Base-by-base conservation (phyloP, 129 eudicot species). In the Escallonia herrerae region DNA sequence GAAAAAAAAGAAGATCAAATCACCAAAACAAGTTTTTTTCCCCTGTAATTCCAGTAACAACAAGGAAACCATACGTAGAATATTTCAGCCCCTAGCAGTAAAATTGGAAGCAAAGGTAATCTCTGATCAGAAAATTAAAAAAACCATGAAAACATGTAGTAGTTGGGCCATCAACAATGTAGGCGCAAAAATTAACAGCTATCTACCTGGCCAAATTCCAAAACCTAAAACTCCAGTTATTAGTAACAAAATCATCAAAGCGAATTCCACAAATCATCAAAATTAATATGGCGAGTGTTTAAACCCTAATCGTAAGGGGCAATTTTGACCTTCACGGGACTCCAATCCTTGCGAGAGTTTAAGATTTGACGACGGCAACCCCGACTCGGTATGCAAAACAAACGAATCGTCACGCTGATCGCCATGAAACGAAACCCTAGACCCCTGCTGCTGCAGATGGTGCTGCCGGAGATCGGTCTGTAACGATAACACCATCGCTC, bases 401-500 rank as follows among this genome's bases (percentile, higher is more conserved):
- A 80, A 77, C 9, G 87, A 74, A 51, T 87, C 79, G 70, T 78
- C 87, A 39, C 85, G 84, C 40, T 89, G 84, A 66, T 86, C 82
- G 67, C 78, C 81, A 70, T 74, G 74, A 54, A 69, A 78, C 62
- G 76, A 74, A 81, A 68, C 91, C 95, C 97, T 86, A 81, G 83
- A 66, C 9, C 69, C 76, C 74, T 74, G 54, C 63, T 67, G 70
- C 43, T 78, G 80, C 47, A 74, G 84, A 15, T 76, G 82, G 66
- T 62, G 79, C 77, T 83, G 95, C 63, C 91, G 78, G 40, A 76
- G 91, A 87, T 90, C 95, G 73, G 75, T 74, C 73, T 90, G 97
- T 68, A 90, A 64, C 56, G 91, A 81, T 64, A 87, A 69, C 97
- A 90, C 87, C 43, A 14, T 60, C 63, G 42, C 33, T 22, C 33